These are phyloP conservation scores for Blastomyces percursus DNA, from an alignment of 2,329 filamentous ascomycete genomes.

Conservation along the genomic window DNA sequence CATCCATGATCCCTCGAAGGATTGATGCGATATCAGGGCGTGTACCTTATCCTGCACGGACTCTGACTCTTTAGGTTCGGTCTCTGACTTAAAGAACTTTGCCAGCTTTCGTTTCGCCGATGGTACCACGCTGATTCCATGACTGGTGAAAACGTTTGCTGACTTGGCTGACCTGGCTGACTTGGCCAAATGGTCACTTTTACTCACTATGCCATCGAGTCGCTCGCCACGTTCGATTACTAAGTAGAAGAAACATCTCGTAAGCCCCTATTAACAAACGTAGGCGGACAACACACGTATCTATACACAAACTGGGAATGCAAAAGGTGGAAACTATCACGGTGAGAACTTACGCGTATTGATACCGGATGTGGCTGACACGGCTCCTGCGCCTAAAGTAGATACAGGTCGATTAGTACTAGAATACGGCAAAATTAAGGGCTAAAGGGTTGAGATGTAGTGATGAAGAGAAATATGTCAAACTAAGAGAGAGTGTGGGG, in stretches of 20 bases:
- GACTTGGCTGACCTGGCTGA: neutral
- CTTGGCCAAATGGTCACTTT: neutral
- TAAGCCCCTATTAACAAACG: neutral
- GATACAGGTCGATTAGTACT: neutral
- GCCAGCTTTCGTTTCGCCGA: neutral
- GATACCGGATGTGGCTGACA: neutral
- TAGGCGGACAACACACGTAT: neutral
- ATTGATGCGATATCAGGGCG: conserved; percentile 44
- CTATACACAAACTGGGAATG: neutral
- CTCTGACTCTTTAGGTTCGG: neutral
- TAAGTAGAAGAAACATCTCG: neutral
- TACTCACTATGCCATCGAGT: neutral
- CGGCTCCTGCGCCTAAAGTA: neutral
- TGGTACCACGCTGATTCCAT: neutral
- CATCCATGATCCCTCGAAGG: conserved; percentile 46
- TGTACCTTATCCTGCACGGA: conserved; percentile 25
- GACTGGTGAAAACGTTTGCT: neutral
- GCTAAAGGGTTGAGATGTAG: neutral
- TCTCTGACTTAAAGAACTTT: neutral
- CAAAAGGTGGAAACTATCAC: neutral
- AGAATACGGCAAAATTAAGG: neutral
- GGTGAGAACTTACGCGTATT: neutral
- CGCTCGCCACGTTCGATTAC: neutral
- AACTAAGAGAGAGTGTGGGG: neutral
- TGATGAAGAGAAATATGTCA: neutral